Conservation (phyloP, 148 eudicot species). For the Fagopyrum tataricum region DNA sequence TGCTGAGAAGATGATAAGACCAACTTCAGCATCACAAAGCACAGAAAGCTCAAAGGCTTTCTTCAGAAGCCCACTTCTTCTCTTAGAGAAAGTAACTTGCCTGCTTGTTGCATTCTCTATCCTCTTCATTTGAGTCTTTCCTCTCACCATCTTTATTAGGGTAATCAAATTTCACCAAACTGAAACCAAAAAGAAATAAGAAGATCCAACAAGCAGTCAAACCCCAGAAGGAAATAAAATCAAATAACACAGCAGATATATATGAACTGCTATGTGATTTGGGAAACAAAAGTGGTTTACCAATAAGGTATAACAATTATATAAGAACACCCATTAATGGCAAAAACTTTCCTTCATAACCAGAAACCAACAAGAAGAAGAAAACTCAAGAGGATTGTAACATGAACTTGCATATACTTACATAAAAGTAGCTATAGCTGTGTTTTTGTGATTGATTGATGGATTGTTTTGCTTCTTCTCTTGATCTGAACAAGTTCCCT, state of each 20-base stretch:
- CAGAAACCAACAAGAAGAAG: neutral
- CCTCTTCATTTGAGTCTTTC: conserved; percentile 54
- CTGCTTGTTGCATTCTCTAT: conserved; percentile 59
- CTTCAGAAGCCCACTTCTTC: conserved; percentile 10
- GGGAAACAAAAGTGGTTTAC: neutral
- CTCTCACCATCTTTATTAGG: conserved; percentile 35
- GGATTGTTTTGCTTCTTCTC: neutral
- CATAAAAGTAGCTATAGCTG: neutral
- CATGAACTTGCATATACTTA: neutral
- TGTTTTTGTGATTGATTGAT: neutral
- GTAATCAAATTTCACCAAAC: neutral
- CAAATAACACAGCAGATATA: neutral
- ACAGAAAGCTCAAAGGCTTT: conserved; percentile 10
- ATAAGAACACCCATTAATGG: neutral
- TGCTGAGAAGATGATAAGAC: conserved; percentile 43
- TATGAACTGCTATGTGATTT: neutral
- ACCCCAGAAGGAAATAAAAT: neutral
- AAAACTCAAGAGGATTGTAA: neutral
- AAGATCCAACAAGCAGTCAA: neutral
- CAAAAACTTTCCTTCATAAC: neutral
- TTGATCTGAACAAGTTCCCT: neutral
- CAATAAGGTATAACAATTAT: neutral
- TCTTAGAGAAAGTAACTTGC: conserved; percentile 34
- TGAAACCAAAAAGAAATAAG: too few relatives aligned
- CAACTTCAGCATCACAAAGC: conserved; percentile 25